Evolutionary conservation across 208 protist species (phyloP).

Genomic region (Borovskyia barvae): DNA sequence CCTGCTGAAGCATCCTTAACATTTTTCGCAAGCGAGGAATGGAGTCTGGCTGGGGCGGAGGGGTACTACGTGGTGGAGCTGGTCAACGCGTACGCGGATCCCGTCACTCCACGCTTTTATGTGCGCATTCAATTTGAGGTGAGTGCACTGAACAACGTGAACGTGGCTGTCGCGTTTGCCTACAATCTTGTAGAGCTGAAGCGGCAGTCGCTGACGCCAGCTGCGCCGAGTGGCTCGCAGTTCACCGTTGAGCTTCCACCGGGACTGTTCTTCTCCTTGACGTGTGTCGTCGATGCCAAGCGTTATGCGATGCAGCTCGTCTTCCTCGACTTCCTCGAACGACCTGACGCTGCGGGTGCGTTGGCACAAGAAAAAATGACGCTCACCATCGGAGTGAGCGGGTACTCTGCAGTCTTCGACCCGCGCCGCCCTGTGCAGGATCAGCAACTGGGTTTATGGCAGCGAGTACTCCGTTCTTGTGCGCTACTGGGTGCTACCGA

Average conservation of each 20-base stretch:
- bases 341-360: neutral
- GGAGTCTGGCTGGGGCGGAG: slow-evolving; percentile 72
- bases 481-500: slow-evolving; percentile 47
- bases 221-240: slow-evolving; percentile 7
- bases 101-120: slow-evolving; percentile 38
- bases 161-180: slow-evolving; percentile 34
- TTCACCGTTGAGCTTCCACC: slow-evolving; percentile 31
- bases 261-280: slow-evolving; percentile 42
- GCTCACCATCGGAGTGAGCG: slow-evolving; percentile 70
- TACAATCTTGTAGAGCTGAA: slow-evolving; percentile 37
- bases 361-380: slow-evolving; percentile 29
- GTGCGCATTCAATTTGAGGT: slow-evolving; percentile 71
- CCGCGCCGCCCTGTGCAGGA: slow-evolving; percentile 60
- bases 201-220: slow-evolving; percentile 33
- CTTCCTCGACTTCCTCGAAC: slow-evolving; percentile 52
- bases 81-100: slow-evolving; percentile 34
- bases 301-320: slow-evolving; percentile 40
- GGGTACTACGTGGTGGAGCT: slow-evolving; percentile 69
- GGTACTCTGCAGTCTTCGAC: slow-evolving; percentile 76
- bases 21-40: slow-evolving; percentile 59
- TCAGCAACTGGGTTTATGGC: slow-evolving; percentile 82
- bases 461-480: slow-evolving; percentile 38
- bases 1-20: slow-evolving; percentile 58
- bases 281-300: slow-evolving; percentile 25
- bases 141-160: slow-evolving; percentile 61